Evolutionary conservation across 1,139 yeast species (phyloP), one percentile per base, ranked within the genome.

Genomic region (Groenewaldozyma auringiensis): DNA sequence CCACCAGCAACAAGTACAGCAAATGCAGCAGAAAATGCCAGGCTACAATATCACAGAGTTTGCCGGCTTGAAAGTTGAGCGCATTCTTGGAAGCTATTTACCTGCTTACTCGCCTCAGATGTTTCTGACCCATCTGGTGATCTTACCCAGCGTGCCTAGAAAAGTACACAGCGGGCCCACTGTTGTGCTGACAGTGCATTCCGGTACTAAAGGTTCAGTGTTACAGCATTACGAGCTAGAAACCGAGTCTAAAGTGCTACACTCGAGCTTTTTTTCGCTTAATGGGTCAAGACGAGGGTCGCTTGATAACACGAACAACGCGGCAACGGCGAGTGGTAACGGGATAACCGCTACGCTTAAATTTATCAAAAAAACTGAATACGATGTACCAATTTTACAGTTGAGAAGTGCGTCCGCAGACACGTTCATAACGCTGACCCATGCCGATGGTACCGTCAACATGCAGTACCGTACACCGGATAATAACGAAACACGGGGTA

Each of bases 181-280:
- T 25, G 27, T 49, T 16, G 58, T 76, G 1, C 58, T 71, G 16
- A 56, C 74, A 8, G 59, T 56, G 6, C 58, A 59, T 43, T 49
- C 60, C 3, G 53, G 61, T 2, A 44, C 46, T 2, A 41, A 45
- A 4, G 41, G 49, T 17, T 49, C 60, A 11, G 48, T 53, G 3
- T 43, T 60, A 4, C 59, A 52, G 25, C 52, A 49, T 27, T 59
- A 53, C 37, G 57, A 61, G 25, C 46, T 63, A 14, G 43, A 52
- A 22, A 52, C 51, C 33, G 48, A 64, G 60, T 45, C 74, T 60
- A 54, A 66, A 56, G 40, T 58, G 4, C 47, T 65, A 17, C 58
- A 58, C 50, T 47, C 57, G 42, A 61, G 55, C 51, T 53, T 63
- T 53, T 48, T 53, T 44, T 44, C 54, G 8, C 50, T 61, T 2